These are phyloP conservation scores for Cryphonectria radicalis DNA, from an alignment of 2,329 filamentous ascomycete species.

Conservation along the genomic window DNA sequence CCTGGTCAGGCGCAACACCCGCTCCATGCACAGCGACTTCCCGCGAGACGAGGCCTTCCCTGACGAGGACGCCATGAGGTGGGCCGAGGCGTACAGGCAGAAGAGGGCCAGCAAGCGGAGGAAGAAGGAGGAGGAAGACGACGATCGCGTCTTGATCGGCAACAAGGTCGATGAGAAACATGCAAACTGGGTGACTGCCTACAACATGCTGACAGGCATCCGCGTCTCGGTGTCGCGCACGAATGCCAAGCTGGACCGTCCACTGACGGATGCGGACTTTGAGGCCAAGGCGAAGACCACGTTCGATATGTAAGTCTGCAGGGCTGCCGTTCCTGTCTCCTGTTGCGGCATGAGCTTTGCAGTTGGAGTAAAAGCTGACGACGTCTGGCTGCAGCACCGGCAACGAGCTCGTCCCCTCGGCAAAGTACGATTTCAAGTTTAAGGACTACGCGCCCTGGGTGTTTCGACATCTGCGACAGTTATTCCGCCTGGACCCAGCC, in stretches of 20 bases:
- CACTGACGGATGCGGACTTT: conserved; percentile 90
- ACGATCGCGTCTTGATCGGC: conserved; percentile 91
- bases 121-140: conserved; percentile 83
- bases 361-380: conserved; percentile 39
- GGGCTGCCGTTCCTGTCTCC: not conserved
- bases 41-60: conserved; percentile 81
- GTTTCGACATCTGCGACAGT: conserved; percentile 85
- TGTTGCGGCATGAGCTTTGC: not conserved
- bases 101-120: conserved; percentile 87
- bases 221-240: conserved; percentile 95
- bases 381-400: conserved; percentile 67
- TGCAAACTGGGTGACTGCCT: conserved; percentile 95
- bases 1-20: conserved; percentile 77
- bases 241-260: conserved; percentile 93
- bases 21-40: conserved; percentile 83
- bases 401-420: conserved; percentile 94
- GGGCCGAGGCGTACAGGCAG: conserved; percentile 91
- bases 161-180: conserved; percentile 98
- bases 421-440: conserved; percentile 99
- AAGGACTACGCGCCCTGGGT: conserved; percentile 99
- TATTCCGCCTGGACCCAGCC: conserved; percentile 90
- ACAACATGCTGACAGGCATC: conserved; percentile 99
- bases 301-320: conserved; percentile 83
- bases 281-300: conserved; percentile 95
- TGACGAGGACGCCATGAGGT: conserved; percentile 88